Conservation (phyloP, 768 basidiomycete species). For the Naganishia friedmannii region DNA sequence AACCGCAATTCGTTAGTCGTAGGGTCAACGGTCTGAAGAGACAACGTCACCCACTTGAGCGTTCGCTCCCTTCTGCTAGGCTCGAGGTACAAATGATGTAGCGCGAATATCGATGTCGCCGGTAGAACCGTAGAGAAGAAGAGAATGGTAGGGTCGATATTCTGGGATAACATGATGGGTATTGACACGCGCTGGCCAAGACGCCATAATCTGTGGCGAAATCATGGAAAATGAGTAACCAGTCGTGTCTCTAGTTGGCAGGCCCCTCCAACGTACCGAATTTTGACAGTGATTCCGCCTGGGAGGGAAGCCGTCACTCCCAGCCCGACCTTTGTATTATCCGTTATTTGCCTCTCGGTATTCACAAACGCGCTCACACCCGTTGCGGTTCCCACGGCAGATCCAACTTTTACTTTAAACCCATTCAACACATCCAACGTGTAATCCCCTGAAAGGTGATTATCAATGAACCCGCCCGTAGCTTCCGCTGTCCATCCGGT, state of each 20-base stretch:
- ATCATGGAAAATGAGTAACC: background rate
- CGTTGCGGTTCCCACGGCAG: constrained; percentile 34
- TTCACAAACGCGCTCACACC: constrained; percentile 45
- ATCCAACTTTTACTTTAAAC: constrained; percentile 47
- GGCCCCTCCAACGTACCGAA: constrained; percentile 36
- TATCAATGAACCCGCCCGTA: constrained; percentile 40
- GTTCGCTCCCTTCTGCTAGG: constrained; percentile 47
- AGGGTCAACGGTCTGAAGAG: constrained; percentile 21
- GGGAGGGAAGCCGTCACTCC: constrained; percentile 42
- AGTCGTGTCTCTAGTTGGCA: background rate
- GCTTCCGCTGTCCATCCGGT: constrained; percentile 50
- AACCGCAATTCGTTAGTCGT: constrained; percentile 19
- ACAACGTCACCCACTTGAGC: constrained; percentile 40
- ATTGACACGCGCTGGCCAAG: constrained; percentile 52
- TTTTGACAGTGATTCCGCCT: constrained; percentile 47
- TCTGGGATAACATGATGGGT: constrained; percentile 49
- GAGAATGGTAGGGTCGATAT: constrained; percentile 47
- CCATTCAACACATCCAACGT: constrained; percentile 45
- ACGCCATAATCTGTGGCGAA: constrained; percentile 43
- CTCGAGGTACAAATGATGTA: constrained; percentile 51
- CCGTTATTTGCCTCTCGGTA: constrained; percentile 50
- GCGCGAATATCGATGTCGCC: constrained; percentile 45
- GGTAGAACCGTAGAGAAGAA: constrained; percentile 50
- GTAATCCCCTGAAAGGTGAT: constrained; percentile 44
- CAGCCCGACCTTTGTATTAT: constrained; percentile 45